Evolutionary conservation across 2,329 filamentous ascomycete genomes (phyloP), one percentile per base, ranked within the genome.

Genomic region (Bisporella sp.): DNA sequence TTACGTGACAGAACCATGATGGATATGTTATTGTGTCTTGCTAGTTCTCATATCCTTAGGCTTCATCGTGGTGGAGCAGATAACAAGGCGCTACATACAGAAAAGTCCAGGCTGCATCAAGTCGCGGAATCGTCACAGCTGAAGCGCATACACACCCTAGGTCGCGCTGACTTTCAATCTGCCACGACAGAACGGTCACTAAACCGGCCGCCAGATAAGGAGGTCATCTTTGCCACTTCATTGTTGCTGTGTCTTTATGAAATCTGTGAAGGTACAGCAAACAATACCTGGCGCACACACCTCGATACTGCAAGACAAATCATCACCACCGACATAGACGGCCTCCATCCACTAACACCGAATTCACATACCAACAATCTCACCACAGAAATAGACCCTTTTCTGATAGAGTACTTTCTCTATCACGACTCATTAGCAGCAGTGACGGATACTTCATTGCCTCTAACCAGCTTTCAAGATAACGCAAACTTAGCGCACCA

Each of bases 371-470:
- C n/a, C 6, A 35, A 42, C 28, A 40, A 12, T 5, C 35, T 47
- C 13, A 45, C 48, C 4, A 54, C 54, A 12, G 49, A 48, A n/a
- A 47, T 61, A 6, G 50, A 61, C 21, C 53, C 54, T 3, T 54
- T 59, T 37, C 44, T 61, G 4, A 51, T 61, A 5, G 55, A 61
- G 32, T 60, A 57, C 46, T 61, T 58, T 45, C 35, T 50, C 2
- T 60, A 60, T 31, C 58, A 61, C 39, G 55, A 56, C 21, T 50
- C 47, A 9, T 46, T 61, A 5, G 59, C 58, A 4, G 42, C 45
- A 5, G 57, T 61, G 2, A 61, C 58, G 5, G 41, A 37, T 2
- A 47, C 50, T 6, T 55, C 41, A n/a, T 21, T 28, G 5, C 28
- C 43, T 4, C 21, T 41, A 4, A 30, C 45, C 49, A 50, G 28